Percentiles rank a stretch among this genome's conserved stretches.
Evolutionary conservation across 2,329 filamentous ascomycete species (phyloP).

Genomic region (Aspergillus sp.): DNA sequence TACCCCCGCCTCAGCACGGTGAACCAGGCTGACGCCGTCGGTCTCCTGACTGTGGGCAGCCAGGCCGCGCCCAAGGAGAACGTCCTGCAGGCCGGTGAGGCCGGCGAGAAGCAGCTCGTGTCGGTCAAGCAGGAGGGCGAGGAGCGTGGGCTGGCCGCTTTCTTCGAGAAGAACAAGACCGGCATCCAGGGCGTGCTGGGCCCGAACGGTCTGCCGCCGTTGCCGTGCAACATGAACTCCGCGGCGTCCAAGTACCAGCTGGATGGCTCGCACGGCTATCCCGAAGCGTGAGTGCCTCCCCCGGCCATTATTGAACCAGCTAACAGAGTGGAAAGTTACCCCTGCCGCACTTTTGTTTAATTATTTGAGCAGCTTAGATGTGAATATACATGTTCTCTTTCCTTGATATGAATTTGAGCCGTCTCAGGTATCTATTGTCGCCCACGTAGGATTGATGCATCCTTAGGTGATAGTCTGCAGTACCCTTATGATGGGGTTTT

Average conservation of each 20-base stretch:
- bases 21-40: conserved; percentile 79
- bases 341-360: conserved; percentile 48
- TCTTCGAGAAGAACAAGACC: conserved; percentile 66
- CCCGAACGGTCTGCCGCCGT: conserved; percentile 78
- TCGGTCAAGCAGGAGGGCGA: conserved; percentile 72
- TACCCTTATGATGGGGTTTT: no score
- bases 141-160: conserved; percentile 68
- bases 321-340: conserved; percentile 36
- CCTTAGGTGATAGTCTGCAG: no score
- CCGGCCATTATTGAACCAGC: conserved; percentile 14
- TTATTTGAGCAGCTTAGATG: conserved; percentile 2
- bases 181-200: conserved; percentile 63
- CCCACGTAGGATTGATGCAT: no score
- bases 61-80: conserved; percentile 78
- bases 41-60: conserved; percentile 81
- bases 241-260: conserved; percentile 63
- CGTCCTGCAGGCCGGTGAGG: conserved; percentile 68
- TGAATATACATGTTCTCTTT: conserved; percentile 7
- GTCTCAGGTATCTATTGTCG: no score
- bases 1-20: conserved; percentile 81
- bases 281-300: conserved; percentile 59
- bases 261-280: conserved; percentile 65
- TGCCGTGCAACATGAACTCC: conserved; percentile 69
- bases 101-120: conserved; percentile 71
- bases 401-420: background rate